Conservation (phyloP, 768 basidiomycete species). For the Trametes sanguinea region DNA sequence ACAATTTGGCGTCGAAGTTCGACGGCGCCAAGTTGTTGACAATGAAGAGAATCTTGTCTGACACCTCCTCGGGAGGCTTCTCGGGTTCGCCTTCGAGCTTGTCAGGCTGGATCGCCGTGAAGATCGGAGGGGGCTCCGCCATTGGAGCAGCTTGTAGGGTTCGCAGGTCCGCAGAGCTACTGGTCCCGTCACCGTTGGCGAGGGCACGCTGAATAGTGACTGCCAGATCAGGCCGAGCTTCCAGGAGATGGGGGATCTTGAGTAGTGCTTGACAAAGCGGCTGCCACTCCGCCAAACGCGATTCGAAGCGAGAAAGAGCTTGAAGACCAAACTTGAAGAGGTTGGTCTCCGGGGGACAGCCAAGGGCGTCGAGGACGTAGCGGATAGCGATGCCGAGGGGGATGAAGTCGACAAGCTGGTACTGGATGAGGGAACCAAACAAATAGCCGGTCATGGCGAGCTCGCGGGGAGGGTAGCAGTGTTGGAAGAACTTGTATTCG, state of each 20-base stretch:
- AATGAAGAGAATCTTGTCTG: constrained; percentile 95
- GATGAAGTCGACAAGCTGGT: constrained; percentile 89
- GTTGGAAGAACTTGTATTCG: constrained; percentile 99
- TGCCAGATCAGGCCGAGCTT: constrained; percentile 81
- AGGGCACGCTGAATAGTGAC: constrained; percentile 72
- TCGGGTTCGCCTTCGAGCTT: constrained; percentile 58
- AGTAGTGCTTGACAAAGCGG: constrained; percentile 88
- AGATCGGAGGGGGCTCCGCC: constrained; percentile 49
- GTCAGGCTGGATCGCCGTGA: constrained; percentile 80
- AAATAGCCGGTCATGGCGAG: constrained; percentile 94
- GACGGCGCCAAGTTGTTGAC: constrained; percentile 95
- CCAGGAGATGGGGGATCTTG: constrained; percentile 82
- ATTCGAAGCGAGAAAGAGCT: constrained; percentile 86
- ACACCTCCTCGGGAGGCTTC: constrained; percentile 80
- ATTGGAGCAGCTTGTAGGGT: constrained; percentile 37
- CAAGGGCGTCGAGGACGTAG: constrained; percentile 92
- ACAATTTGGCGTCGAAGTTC: constrained; percentile 87
- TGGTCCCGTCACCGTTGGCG: constrained; percentile 48
- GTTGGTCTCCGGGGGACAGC: constrained; percentile 87
- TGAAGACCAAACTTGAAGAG: constrained; percentile 95
- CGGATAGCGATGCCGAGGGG: constrained; percentile 96
- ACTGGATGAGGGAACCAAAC: constrained; percentile 94
- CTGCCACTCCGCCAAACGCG: constrained; percentile 87
- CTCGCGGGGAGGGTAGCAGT: constrained; percentile 91
- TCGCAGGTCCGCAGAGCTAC: constrained; percentile 41